phyloP scores from a whole-genome alignment of 78 protist genomes.

The Acrasis kona region DNA sequence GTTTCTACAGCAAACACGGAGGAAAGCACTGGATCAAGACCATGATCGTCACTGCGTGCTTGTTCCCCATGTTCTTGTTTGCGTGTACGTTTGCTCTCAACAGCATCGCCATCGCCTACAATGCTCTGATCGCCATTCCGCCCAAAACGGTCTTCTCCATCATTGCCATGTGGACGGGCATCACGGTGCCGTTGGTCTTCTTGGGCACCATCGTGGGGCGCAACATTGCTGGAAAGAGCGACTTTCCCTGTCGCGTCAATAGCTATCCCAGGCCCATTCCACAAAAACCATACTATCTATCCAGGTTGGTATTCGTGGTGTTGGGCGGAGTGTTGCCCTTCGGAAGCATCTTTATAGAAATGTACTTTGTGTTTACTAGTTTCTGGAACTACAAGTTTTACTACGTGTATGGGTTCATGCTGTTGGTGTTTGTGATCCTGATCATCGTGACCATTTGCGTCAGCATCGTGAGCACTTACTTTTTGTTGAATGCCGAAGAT shows the following conservation, averaged over 20 bases:
- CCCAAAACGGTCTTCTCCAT: constrained; percentile 1
- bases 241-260: constrained; percentile 34
- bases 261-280: constrained; percentile 71
- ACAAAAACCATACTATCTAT: constrained; percentile 33
- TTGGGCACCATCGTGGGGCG: constrained; percentile 76
- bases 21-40: constrained; percentile 58
- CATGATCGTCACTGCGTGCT: constrained; percentile 33
- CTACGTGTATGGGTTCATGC: constrained; percentile 84
- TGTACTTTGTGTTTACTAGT: constrained; percentile 81
- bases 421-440: constrained; percentile 60
- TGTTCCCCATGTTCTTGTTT: constrained; percentile 25
- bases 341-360: constrained; percentile 83
- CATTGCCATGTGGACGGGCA: background rate
- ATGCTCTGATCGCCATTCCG: constrained; percentile 29
- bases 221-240: constrained; percentile 6
- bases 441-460: constrained; percentile 65
- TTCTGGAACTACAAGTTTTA: constrained; percentile 91
- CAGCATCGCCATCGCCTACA: constrained; percentile 42
- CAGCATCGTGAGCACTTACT: constrained; percentile 62
- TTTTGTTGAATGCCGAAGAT: constrained; percentile 79
- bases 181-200: constrained; percentile 58
- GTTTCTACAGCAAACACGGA: constrained; percentile 19
- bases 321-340: constrained; percentile 82
- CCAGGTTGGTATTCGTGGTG: background rate
- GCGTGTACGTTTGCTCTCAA: constrained; percentile 34